Percentiles rank a stretch among this genome's conserved stretches.
Evolutionary conservation across 2,329 filamentous ascomycete genomes (phyloP).

Genomic region (Chrysoporthe cubensis): DNA sequence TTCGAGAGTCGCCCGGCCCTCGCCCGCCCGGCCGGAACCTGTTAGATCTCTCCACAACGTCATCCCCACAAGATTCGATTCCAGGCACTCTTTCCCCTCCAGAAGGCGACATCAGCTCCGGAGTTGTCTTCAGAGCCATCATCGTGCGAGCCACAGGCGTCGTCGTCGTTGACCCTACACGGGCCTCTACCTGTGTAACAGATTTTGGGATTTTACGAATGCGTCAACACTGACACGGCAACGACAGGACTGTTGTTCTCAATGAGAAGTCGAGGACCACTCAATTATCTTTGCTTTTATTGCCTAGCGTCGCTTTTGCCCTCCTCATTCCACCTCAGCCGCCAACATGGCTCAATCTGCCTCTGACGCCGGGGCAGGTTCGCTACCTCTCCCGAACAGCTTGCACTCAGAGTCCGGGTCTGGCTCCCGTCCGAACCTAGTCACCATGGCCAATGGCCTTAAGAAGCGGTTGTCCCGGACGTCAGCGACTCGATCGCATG

Average conservation of each 20-base stretch:
- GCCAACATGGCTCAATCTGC: not conserved
- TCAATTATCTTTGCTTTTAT: not conserved
- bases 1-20: too few species aligned
- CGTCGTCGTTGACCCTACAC: not conserved
- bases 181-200: not conserved
- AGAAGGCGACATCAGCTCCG: not conserved
- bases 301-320: not conserved
- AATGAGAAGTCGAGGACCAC: not conserved
- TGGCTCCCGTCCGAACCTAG: constrained; percentile 21
- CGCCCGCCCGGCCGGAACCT: too few species aligned
- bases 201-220: not conserved
- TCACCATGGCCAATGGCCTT: constrained; percentile 32
- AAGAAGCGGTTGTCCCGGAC: constrained; percentile 16
- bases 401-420: constrained; percentile 25
- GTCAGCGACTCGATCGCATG: constrained; percentile 14
- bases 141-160: not conserved
- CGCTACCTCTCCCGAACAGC: constrained; percentile 18
- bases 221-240: not conserved
- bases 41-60: too few species aligned
- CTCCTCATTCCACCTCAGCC: not conserved
- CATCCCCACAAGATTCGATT: too few species aligned
- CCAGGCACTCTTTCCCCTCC: not conserved
- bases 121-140: not conserved
- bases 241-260: not conserved
- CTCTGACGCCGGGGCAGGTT: constrained; percentile 35